Conservation (phyloP, 129 eudicot species). For the Silybum marianum region DNA sequence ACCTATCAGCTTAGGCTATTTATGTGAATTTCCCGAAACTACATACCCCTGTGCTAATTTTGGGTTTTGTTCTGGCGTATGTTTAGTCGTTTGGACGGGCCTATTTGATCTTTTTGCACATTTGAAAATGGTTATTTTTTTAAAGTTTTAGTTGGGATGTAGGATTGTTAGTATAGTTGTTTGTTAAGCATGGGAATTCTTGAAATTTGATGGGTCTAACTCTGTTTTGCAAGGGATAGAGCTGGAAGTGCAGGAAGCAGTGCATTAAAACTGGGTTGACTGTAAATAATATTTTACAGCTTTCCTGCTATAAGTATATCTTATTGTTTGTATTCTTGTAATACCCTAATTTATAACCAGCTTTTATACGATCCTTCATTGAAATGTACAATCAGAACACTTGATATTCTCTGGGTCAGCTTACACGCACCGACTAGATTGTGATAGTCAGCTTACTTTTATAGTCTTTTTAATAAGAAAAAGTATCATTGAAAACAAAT, state of each 20-base stretch:
- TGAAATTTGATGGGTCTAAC: conserved; percentile 24
- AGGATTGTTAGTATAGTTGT: neutral
- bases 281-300: neutral
- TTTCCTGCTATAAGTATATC: neutral
- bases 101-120: neutral
- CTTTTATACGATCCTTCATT: conserved; percentile 2
- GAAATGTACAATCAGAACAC: neutral
- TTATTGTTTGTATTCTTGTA: conserved; percentile 1
- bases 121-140: neutral
- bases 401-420: neutral
- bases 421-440: too few relatives aligned
- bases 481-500: neutral
- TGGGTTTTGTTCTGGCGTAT: neutral
- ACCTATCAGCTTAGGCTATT: too few relatives aligned
- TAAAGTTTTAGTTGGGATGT: neutral
- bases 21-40: too few relatives aligned
- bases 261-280: conserved; percentile 26
- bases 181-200: neutral
- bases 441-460: neutral
- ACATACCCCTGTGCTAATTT: neutral
- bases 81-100: neutral
- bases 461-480: too few relatives aligned
- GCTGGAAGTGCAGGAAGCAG: conserved; percentile 18
- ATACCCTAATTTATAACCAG: neutral
- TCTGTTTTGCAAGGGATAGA: conserved; percentile 39